These are phyloP conservation scores for Eucalyptus victrix DNA, from an alignment of 345 rosid genomes.

Conservation along the genomic window DNA sequence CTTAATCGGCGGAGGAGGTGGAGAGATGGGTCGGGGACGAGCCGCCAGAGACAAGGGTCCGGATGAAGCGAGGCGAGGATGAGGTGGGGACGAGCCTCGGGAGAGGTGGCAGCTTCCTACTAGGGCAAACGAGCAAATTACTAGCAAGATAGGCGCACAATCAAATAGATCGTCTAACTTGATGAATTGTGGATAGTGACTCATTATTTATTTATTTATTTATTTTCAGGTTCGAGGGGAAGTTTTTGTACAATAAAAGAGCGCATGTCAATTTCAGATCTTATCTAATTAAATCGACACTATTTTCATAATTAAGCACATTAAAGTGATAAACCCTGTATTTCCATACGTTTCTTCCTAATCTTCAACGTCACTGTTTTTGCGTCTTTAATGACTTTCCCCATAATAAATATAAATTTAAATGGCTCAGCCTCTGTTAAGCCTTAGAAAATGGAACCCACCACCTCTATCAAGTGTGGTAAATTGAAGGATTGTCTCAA, in stretches of 20 bases:
- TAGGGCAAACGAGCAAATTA: not conserved
- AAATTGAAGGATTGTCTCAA: not conserved
- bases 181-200: accelerated
- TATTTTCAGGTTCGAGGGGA: not conserved
- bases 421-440: not conserved
- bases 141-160: not conserved
- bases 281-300: not conserved
- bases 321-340: accelerated
- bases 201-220: too few species aligned
- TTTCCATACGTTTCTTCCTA: not conserved
- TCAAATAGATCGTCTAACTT: not conserved
- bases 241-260: accelerated
- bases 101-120: accelerated
- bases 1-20: not conserved
- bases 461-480: not conserved
- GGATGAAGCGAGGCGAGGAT: not conserved
- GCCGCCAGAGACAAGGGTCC: not conserved
- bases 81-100: not conserved
- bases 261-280: not conserved
- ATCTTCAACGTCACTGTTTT: not conserved
- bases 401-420: not conserved
- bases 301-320: not conserved
- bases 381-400: not conserved
- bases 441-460: not conserved
- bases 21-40: not conserved